phyloP scores from a whole-genome alignment of 805 yeast species.

The Candida coleopterorum region DNA sequence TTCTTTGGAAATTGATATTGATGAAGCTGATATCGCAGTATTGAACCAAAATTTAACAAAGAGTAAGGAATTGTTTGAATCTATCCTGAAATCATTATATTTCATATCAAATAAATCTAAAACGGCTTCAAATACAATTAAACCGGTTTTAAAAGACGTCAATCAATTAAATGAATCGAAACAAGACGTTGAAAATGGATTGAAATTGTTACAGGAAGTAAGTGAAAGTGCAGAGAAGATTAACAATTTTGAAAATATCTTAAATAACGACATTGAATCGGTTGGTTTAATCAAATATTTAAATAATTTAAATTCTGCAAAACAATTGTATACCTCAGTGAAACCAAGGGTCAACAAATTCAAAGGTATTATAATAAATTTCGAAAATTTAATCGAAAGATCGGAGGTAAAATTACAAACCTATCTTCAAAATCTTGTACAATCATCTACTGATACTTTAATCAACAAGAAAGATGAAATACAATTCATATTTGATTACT shows the following conservation, averaged over 20 bases:
- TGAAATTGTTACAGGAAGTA: conserved; percentile 48
- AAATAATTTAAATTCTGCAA: conserved; percentile 32
- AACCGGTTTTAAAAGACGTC: conserved; percentile 67
- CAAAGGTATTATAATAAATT: conserved; percentile 60
- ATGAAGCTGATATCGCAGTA: conserved; percentile 81
- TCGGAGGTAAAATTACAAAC: conserved; percentile 52
- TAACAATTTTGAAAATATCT: conserved; percentile 34
- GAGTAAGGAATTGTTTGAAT: conserved; percentile 50
- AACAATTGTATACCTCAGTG: conserved; percentile 43
- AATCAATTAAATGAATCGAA: conserved; percentile 52
- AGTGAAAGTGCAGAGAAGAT: conserved; percentile 46
- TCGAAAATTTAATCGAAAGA: conserved; percentile 50
- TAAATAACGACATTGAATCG: conserved; percentile 31
- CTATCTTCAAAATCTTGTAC: conserved; percentile 17
- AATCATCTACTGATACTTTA: conserved; percentile 3
- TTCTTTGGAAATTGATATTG: conserved; percentile 48
- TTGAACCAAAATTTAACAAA: conserved; percentile 67
- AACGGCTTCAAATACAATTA: conserved; percentile 57
- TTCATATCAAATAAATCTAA: conserved; percentile 49
- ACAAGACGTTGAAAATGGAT: conserved; percentile 51
- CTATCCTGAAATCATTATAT: conserved; percentile 52
- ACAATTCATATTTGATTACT: conserved; percentile 41
- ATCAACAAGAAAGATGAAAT: conserved; percentile 33
- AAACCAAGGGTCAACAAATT: conserved; percentile 45
- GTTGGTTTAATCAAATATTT: conserved; percentile 36